Conservation (phyloP, 2,329 filamentous ascomycete genomes). For the Rugonectria rugulosa region DNA sequence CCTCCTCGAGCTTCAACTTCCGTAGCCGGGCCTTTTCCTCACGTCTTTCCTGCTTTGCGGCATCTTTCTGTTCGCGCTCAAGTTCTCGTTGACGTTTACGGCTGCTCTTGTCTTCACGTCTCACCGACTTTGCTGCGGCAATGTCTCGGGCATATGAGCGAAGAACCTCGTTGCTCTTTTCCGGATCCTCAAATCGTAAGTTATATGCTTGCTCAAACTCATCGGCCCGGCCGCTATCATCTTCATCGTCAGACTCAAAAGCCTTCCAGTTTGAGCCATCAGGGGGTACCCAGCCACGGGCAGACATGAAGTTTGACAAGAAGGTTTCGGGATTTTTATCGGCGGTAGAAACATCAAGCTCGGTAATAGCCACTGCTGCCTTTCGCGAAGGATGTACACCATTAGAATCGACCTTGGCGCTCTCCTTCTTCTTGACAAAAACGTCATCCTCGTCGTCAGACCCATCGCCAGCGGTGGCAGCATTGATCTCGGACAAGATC, state of each 20-base stretch:
- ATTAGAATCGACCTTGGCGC: slow-evolving; percentile 48
- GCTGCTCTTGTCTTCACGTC: slow-evolving; percentile 80
- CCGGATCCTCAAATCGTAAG: slow-evolving; percentile 91
- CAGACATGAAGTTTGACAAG: slow-evolving; percentile 93
- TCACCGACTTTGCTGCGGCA: slow-evolving; percentile 81
- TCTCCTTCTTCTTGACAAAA: slow-evolving; percentile 74
- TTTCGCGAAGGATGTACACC: slow-evolving; percentile 66
- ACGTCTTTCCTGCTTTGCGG: slow-evolving; percentile 76
- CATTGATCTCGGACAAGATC: slow-evolving; percentile 83
- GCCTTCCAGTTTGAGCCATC: slow-evolving; percentile 74
- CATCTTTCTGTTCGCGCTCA: slow-evolving; percentile 79
- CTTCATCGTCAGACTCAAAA: slow-evolving; percentile 93
- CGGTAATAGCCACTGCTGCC: slow-evolving; percentile 54
- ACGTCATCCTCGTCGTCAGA: slow-evolving; percentile 68
- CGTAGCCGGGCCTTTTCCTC: slow-evolving; percentile 84
- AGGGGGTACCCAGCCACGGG: slow-evolving; percentile 85
- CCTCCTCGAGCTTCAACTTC: slow-evolving; percentile 89
- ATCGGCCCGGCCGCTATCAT: slow-evolving; percentile 78
- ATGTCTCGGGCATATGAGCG: slow-evolving; percentile 90
- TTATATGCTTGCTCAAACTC: slow-evolving; percentile 95
- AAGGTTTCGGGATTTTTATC: slow-evolving; percentile 92
- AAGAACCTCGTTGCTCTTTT: slow-evolving; percentile 85
- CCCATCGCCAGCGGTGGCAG: slow-evolving; percentile 60
- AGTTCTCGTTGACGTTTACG: slow-evolving; percentile 81
- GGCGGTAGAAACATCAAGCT: slow-evolving; percentile 75